Evolutionary conservation across 1,284 basidiomycete species (phyloP).

Genomic region (Xanthoconium separans): DNA sequence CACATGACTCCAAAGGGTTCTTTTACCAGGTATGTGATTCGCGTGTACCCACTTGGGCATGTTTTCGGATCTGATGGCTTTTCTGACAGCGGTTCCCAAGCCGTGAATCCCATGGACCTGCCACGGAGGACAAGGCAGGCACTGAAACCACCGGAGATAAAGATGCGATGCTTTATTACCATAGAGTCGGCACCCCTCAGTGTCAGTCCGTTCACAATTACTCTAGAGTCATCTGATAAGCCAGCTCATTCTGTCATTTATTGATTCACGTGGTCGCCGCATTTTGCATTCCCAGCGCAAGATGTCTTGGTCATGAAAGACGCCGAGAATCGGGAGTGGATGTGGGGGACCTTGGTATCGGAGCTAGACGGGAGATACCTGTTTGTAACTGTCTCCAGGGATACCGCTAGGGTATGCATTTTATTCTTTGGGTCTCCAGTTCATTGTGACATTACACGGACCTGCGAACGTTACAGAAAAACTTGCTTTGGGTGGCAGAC

Average conservation of each 20-base stretch:
- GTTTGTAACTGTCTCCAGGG: conserved; percentile 53
- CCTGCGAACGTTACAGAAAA: conserved; percentile 50
- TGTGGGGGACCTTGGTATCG: conserved; percentile 58
- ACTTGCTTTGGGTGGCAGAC: conserved; percentile 73
- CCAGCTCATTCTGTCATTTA: neutral
- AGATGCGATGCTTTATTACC: conserved; percentile 76
- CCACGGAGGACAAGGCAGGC: conserved; percentile 55
- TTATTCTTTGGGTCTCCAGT: neutral
- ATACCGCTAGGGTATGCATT: conserved; percentile 59
- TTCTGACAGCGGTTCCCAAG: conserved; percentile 53
- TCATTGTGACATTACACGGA: neutral
- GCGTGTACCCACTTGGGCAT: neutral
- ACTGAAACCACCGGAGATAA: conserved; percentile 64
- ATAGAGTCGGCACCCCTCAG: conserved; percentile 67
- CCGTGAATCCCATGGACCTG: conserved; percentile 47
- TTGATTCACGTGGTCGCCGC: conserved; percentile 3
- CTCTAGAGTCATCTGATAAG: conserved; percentile 4
- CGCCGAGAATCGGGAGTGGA: conserved; percentile 62
- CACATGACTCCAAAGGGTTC: conserved; percentile 75
- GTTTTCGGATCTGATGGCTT: neutral
- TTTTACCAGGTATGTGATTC: conserved; percentile 67
- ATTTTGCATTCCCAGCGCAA: conserved; percentile 44
- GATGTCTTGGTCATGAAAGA: conserved; percentile 70
- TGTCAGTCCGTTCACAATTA: conserved; percentile 40
- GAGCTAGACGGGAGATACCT: conserved; percentile 67